These are phyloP conservation scores for Pseudogymnoascus verrucosus DNA, from an alignment of 2,329 filamentous ascomycete species.

Conservation along the genomic window DNA sequence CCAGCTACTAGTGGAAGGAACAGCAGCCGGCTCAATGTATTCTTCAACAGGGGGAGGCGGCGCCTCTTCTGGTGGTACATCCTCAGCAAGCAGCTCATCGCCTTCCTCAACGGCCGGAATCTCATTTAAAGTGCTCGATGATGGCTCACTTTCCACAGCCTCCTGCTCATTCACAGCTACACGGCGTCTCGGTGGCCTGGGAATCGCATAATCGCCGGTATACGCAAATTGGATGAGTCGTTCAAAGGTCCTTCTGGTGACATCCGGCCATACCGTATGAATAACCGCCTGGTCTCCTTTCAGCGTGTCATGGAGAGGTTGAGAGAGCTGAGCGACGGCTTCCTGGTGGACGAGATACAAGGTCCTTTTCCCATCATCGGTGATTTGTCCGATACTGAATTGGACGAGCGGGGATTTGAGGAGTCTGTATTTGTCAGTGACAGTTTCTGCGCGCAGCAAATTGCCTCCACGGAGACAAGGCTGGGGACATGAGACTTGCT, in stretches of 20 bases:
- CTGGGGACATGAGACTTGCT: conserved; percentile 9
- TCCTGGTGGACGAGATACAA: conserved; percentile 14
- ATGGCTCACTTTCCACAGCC: not conserved
- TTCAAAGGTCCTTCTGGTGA: conserved; percentile 18
- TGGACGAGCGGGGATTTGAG: too few species aligned
- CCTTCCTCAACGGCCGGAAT: not conserved
- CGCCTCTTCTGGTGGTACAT: not conserved
- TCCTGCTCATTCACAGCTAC: not conserved
- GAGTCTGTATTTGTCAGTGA: conserved; percentile 14
- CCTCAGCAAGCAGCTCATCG: not conserved
- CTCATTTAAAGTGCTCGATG: not conserved
- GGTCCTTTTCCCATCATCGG: too few species aligned
- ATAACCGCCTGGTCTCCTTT: too few species aligned
- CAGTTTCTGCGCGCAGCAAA: not conserved
- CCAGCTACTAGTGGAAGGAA: too few species aligned
- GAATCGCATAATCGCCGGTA: conserved; percentile 19
- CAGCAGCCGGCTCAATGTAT: not conserved
- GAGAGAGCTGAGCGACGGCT: conserved; percentile 18
- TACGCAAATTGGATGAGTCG: conserved; percentile 20
- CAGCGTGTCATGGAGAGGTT: conserved; percentile 7
- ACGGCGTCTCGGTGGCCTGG: conserved; percentile 10
- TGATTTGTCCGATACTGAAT: too few species aligned
- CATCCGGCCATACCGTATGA: conserved; percentile 12
- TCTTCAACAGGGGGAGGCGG: not conserved
- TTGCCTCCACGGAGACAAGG: not conserved